Evolutionary conservation across 169 alveolate genomes (phyloP).

Genomic region (Plasmodium yoelii): DNA sequence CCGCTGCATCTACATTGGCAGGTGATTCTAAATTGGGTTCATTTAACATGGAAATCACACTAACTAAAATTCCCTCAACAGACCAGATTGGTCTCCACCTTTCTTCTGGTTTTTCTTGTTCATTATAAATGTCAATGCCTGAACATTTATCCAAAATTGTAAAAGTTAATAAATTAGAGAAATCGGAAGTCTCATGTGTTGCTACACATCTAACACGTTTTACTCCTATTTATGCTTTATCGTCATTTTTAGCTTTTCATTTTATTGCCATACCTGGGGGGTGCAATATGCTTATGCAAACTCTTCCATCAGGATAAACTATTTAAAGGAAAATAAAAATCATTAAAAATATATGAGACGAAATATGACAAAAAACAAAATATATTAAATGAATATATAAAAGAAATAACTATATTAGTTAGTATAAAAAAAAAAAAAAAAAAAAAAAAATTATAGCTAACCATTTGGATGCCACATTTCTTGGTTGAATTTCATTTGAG

Average conservation of each 20-base stretch:
- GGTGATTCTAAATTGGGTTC: conserved; percentile 98
- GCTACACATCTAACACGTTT: background rate
- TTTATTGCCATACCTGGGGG: conserved; percentile 91
- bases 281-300: conserved; percentile 97
- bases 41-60: conserved; percentile 96
- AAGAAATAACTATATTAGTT: no score
- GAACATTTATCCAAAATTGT: background rate
- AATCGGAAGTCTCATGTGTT: background rate
- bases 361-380: no score
- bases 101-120: conserved; percentile 97
- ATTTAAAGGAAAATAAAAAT: background rate
- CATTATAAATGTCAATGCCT: conserved; percentile 93
- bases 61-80: conserved; percentile 95
- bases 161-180: background rate
- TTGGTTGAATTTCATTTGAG: conserved; percentile 96
- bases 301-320: conserved; percentile 94
- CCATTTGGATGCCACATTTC: conserved; percentile 99
- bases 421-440: background rate
- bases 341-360: no score
- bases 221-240: background rate
- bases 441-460: conserved; percentile 20
- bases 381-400: no score
- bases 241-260: background rate
- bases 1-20: conserved; percentile 97
- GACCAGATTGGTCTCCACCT: conserved; percentile 98